These are phyloP conservation scores for Candida tetrigidarum DNA, from an alignment of 1,139 yeast species.

Conservation along the genomic window DNA sequence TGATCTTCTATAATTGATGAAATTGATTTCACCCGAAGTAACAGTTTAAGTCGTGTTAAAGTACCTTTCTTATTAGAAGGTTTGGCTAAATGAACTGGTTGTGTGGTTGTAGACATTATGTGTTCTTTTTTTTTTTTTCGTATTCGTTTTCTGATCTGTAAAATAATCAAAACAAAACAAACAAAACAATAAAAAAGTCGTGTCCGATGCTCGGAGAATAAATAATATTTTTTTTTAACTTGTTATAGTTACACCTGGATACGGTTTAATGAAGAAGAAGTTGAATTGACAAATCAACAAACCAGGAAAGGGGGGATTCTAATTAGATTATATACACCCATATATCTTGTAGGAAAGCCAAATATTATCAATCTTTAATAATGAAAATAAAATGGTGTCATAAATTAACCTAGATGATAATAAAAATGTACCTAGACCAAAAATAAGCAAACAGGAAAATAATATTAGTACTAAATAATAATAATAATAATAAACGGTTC, in stretches of 20 bases:
- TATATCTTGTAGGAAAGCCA: neutral
- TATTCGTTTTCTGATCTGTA: conserved; percentile 3
- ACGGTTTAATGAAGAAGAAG: neutral
- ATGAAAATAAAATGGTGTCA: neutral
- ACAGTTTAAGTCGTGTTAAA: neutral
- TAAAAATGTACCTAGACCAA: neutral
- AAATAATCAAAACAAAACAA: conserved; percentile 1
- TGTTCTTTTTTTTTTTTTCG: neutral
- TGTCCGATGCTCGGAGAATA: conserved; percentile 5
- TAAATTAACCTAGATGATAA: neutral
- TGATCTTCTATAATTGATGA: neutral
- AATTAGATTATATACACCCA: neutral
- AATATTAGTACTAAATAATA: no score
- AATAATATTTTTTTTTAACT: neutral
- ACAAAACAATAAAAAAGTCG: conserved; percentile 1
- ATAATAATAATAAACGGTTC: no score
- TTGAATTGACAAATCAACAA: neutral
- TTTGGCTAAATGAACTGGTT: conserved; percentile 5
- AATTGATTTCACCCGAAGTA: conserved; percentile 4
- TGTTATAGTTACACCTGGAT: conserved; percentile 1
- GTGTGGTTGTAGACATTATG: neutral
- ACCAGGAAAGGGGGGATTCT: neutral
- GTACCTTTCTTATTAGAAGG: conserved; percentile 1
- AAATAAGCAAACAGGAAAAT: no score
- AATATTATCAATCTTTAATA: neutral